Evolutionary conservation across 192 early-diverging fungal genomes (phyloP).

Genomic region (Coemansia sp.): DNA sequence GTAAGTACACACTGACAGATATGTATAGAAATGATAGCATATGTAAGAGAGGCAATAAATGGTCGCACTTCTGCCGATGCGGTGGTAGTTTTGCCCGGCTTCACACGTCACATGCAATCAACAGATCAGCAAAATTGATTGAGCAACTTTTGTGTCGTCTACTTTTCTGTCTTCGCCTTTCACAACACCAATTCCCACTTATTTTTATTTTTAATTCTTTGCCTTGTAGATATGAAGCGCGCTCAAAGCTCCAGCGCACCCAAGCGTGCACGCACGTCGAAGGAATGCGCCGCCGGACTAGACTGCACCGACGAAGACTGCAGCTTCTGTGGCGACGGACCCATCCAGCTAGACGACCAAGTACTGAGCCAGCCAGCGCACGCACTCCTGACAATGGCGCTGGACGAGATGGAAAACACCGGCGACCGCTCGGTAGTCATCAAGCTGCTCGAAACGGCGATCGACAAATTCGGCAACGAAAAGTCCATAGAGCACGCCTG

Average conservation of each 20-base stretch:
- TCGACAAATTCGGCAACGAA: slow-evolving; percentile 51
- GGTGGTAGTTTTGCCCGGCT: too few species aligned
- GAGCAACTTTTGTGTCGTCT: too few species aligned
- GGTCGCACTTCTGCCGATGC: too few species aligned
- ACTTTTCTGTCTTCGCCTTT: too few species aligned
- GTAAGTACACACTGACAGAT: too few species aligned
- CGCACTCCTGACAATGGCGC: slow-evolving; percentile 57
- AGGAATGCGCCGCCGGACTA: not conserved
- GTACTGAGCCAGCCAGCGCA: slow-evolving; percentile 19
- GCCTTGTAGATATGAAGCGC: not conserved
- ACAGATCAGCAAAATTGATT: too few species aligned
- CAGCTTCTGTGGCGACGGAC: slow-evolving; percentile 63
- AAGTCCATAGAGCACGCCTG: slow-evolving; percentile 18
- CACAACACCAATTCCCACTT: too few species aligned
- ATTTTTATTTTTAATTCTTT: not conserved
- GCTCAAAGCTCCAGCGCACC: not conserved
- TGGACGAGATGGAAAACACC: slow-evolving; percentile 32
- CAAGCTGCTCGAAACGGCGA: slow-evolving; percentile 62
- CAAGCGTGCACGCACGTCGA: not conserved
- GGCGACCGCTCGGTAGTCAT: slow-evolving; percentile 43
- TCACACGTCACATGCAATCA: too few species aligned
- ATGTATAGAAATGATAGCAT: too few species aligned
- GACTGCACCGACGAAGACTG: slow-evolving; percentile 62
- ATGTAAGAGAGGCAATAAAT: too few species aligned
- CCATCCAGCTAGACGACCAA: slow-evolving; percentile 37